phyloP scores from a whole-genome alignment of 345 rosid species.

The Moringa oleifera region DNA sequence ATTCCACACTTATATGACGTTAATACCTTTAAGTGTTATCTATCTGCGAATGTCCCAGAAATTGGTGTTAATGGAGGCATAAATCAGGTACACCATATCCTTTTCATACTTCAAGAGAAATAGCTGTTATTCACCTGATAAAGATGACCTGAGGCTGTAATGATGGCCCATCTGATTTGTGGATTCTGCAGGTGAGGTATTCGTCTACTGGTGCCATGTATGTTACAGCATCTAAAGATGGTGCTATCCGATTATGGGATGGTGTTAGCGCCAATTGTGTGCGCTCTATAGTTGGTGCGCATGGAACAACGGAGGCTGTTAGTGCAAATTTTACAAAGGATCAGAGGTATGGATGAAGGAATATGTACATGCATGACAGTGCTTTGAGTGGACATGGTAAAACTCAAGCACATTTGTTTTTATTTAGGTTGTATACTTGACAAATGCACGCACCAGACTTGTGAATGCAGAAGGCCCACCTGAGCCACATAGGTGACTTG shows the following conservation, averaged over 20 bases:
- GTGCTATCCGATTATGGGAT: constrained; percentile 70
- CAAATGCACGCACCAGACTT: too few relatives aligned
- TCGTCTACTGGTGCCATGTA: constrained; percentile 73
- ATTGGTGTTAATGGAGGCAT: constrained; percentile 64
- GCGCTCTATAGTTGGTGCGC: constrained; percentile 64
- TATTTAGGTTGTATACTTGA: not conserved
- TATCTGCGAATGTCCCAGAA: constrained; percentile 54
- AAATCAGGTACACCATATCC: constrained; percentile 51
- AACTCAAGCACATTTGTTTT: not conserved
- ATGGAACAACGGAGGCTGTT: constrained; percentile 66
- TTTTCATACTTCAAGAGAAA: not conserved
- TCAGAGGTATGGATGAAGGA: constrained; percentile 47
- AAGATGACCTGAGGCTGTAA: constrained; percentile 3
- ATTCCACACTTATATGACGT: constrained; percentile 81
- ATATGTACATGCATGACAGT: not conserved
- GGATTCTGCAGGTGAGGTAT: constrained; percentile 65
- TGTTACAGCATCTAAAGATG: constrained; percentile 83
- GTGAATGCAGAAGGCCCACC: too few relatives aligned
- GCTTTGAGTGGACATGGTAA: not conserved
- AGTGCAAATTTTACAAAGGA: constrained; percentile 72
- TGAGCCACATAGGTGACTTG: too few relatives aligned
- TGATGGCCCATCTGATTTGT: constrained; percentile 3
- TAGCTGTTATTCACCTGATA: not conserved
- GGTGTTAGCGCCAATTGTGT: constrained; percentile 63
- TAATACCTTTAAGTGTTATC: constrained; percentile 66